These are phyloP conservation scores for Phanerochaete carnosa DNA, from an alignment of 768 basidiomycete genomes.

Conservation along the genomic window DNA sequence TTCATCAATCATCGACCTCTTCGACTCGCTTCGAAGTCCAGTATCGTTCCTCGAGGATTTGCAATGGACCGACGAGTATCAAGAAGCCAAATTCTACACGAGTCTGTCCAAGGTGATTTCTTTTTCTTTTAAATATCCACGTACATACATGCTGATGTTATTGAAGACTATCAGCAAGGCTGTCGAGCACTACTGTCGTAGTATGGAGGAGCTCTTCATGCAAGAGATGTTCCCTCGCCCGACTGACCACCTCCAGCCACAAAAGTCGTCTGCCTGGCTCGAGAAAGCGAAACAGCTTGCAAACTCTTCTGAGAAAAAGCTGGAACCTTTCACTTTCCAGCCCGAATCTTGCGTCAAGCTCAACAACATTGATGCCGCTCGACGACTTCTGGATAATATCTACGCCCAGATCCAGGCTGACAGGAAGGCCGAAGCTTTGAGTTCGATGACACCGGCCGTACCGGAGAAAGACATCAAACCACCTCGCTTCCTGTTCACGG, in stretches of 20 bases:
- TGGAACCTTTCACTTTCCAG: constrained; percentile 93
- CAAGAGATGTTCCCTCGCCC: constrained; percentile 92
- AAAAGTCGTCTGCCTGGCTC: constrained; percentile 86
- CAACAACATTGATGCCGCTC: constrained; percentile 94
- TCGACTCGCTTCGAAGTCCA: constrained; percentile 90
- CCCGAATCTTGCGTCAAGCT: constrained; percentile 95
- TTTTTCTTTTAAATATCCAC: neutral
- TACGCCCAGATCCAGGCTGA: constrained; percentile 91
- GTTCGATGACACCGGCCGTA: constrained; percentile 47
- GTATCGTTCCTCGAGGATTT: constrained; percentile 85
- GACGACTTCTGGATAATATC: constrained; percentile 88
- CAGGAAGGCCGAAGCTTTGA: constrained; percentile 66
- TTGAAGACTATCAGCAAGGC: constrained; percentile 84
- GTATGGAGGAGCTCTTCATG: constrained; percentile 86
- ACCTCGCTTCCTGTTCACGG: constrained; percentile 77
- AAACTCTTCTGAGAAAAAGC: constrained; percentile 79
- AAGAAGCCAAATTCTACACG: constrained; percentile 88
- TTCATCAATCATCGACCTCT: constrained; percentile 96
- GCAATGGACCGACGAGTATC: constrained; percentile 89
- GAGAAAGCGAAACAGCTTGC: constrained; percentile 82
- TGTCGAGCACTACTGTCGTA: constrained; percentile 87
- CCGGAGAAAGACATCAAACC: constrained; percentile 51
- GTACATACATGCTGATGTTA: too few species aligned
- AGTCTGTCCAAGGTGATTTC: constrained; percentile 73
- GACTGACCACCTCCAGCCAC: constrained; percentile 73